Conservation (phyloP, 345 rosid species). For the Euphorbia lathyris region DNA sequence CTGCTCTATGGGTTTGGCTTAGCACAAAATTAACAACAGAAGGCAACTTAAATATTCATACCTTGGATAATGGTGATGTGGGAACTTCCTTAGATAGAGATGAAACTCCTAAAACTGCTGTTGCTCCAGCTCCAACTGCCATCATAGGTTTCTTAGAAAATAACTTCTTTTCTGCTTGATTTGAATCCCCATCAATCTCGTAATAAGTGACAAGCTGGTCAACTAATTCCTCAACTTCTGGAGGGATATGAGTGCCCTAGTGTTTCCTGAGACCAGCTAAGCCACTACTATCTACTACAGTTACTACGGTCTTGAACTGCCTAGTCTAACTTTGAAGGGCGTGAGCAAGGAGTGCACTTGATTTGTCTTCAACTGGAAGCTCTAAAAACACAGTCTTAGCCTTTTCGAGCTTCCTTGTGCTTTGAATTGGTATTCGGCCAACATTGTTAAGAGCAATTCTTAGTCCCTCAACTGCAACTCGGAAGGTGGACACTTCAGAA, state of each 20-base stretch:
- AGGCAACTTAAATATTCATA: constrained; percentile 53
- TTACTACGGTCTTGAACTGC: constrained; percentile 68
- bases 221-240: constrained; percentile 61
- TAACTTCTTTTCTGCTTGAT: constrained; percentile 38
- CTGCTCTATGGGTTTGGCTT: constrained; percentile 65
- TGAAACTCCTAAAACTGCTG: constrained; percentile 77
- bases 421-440: constrained; percentile 56
- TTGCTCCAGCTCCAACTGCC: constrained; percentile 93
- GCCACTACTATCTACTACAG: constrained; percentile 76
- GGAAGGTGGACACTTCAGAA: constrained; percentile 74
- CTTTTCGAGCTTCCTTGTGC: constrained; percentile 28
- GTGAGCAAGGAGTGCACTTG: constrained; percentile 68
- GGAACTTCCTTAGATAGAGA: constrained; percentile 71
- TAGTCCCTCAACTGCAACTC: constrained; percentile 83
- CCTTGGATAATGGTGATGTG: constrained; percentile 69
- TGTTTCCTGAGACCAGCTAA: constrained; percentile 76
- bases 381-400: constrained; percentile 47
- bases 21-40: constrained; percentile 57
- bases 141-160: constrained; percentile 63
- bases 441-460: constrained; percentile 75
- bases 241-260: constrained; percentile 72
- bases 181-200: constrained; percentile 43
- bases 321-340: constrained; percentile 70
- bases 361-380: constrained; percentile 72
- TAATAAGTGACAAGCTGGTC: constrained; percentile 40